phyloP scores from a whole-genome alignment of 1,284 basidiomycete species.

The Kwoniella shivajii region DNA sequence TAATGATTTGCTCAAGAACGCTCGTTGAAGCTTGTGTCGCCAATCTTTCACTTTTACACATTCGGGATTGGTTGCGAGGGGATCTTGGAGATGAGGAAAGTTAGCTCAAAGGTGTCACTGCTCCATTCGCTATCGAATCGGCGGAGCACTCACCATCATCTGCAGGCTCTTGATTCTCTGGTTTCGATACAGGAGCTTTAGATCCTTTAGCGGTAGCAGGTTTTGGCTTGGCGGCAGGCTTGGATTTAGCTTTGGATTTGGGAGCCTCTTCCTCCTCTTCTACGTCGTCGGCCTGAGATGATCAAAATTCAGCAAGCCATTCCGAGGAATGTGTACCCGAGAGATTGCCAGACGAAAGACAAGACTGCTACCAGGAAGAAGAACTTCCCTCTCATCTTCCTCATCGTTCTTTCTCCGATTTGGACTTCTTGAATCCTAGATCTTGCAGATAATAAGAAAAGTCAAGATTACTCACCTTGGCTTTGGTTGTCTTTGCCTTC shows the following conservation, averaged over 20 bases:
- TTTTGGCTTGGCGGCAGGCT: slow-evolving; percentile 38
- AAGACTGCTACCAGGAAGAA: no score
- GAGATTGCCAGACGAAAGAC: no score
- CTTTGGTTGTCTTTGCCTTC: slow-evolving; percentile 59
- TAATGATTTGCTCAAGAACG: slow-evolving; percentile 68
- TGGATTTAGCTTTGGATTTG: slow-evolving; percentile 57
- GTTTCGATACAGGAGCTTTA: slow-evolving; percentile 29
- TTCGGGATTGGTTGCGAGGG: slow-evolving; percentile 66
- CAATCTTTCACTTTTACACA: slow-evolving; percentile 77
- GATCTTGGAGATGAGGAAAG: slow-evolving; percentile 23
- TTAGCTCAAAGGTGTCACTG: neutral
- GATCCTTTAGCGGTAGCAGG: slow-evolving; percentile 34
- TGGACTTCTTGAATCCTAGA: no score
- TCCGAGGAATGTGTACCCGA: neutral
- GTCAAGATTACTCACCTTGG: slow-evolving; percentile 30
- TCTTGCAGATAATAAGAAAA: no score
- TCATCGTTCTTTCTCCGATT: no score
- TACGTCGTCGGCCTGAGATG: slow-evolving; percentile 7
- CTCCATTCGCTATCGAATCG: neutral
- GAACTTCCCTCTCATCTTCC: no score
- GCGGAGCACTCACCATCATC: slow-evolving; percentile 38
- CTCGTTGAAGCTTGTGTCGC: slow-evolving; percentile 87
- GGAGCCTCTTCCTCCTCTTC: slow-evolving; percentile 24
- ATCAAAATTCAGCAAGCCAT: neutral
- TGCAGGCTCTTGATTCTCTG: slow-evolving; percentile 33